These are phyloP conservation scores for Sporisorium sorghi DNA, from an alignment of 1,284 basidiomycete species.

Conservation along the genomic window DNA sequence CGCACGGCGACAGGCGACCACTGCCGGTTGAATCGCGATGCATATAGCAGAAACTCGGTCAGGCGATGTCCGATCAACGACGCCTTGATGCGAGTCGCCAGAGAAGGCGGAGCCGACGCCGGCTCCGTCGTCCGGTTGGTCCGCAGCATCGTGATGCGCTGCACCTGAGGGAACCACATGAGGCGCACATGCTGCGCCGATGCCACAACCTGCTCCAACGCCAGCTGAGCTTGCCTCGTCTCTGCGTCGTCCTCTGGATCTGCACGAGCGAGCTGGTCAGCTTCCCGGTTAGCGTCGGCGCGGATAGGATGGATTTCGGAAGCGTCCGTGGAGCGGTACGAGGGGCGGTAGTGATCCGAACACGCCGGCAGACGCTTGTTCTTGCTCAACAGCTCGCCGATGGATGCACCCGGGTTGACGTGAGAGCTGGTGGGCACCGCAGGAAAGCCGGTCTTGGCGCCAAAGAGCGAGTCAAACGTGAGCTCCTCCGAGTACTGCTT, in stretches of 20 bases:
- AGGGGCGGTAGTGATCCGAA: constrained; percentile 32
- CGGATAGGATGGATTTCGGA: constrained; percentile 48
- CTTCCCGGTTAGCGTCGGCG: constrained; percentile 16
- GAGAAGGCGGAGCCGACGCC: constrained; percentile 18
- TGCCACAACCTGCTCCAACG: constrained; percentile 68
- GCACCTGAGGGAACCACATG: constrained; percentile 92
- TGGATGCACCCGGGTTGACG: constrained; percentile 25
- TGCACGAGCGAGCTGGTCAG: constrained; percentile 26
- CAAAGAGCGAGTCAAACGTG: constrained; percentile 74
- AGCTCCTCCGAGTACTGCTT: constrained; percentile 80
- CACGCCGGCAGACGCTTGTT: constrained; percentile 52
- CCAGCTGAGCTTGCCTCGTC: constrained; percentile 73
- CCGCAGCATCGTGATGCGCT: constrained; percentile 79
- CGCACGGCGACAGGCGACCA: constrained; percentile 38
- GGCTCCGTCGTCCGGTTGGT: constrained; percentile 79
- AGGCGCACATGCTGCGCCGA: constrained; percentile 85
- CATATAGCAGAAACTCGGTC: constrained; percentile 47
- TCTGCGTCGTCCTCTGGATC: constrained; percentile 56
- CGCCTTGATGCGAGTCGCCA: constrained; percentile 33
- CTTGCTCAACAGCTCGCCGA: constrained; percentile 55
- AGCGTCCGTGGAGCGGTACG: constrained; percentile 22
- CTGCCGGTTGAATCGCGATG: constrained; percentile 41
- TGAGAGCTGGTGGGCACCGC: constrained; percentile 19
- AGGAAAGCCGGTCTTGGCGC: constrained; percentile 70
- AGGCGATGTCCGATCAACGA: constrained; percentile 45